Evolutionary conservation across 2,329 filamentous ascomycete species (phyloP).

Genomic region (Exophiala xenobiotica): DNA sequence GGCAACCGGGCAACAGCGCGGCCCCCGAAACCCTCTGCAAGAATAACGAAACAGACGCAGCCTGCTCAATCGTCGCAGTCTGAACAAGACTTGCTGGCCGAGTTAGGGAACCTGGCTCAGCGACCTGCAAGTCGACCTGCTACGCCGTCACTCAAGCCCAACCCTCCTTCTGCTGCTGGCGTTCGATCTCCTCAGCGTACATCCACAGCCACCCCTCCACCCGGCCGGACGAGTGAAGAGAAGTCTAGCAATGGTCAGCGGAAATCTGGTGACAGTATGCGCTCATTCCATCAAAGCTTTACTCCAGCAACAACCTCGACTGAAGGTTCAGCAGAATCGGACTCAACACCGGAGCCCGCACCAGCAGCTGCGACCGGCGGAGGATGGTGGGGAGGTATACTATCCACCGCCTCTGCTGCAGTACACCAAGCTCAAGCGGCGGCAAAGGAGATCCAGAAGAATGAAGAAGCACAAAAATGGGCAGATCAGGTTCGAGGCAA

Average conservation of each 20-base stretch:
- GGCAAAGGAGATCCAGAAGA: conserved; percentile 92
- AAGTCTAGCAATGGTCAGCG: conserved; percentile 51
- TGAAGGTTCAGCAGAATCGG: conserved; percentile 42
- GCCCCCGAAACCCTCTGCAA: conserved; percentile 34
- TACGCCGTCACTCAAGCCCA: conserved; percentile 66
- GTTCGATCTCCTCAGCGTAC: conserved; percentile 55
- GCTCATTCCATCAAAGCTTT: conserved; percentile 69
- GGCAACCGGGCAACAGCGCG: conserved; percentile 38
- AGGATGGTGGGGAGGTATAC: conserved; percentile 85
- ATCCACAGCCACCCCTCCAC: conserved; percentile 50
- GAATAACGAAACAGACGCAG: conserved; percentile 25
- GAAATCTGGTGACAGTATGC: conserved; percentile 75
- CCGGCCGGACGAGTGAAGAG: conserved; percentile 64
- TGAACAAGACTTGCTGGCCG: conserved; percentile 78
- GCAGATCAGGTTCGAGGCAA: conserved; percentile 91
- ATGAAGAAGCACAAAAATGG: conserved; percentile 95
- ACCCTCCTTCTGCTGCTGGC: conserved; percentile 51
- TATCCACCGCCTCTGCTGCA: conserved; percentile 70
- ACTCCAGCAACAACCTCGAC: conserved; percentile 65
- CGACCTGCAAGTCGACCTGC: conserved; percentile 70
- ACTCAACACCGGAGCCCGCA: conserved; percentile 58
- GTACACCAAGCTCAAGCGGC: conserved; percentile 90
- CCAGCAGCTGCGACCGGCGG: conserved; percentile 61
- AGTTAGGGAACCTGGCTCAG: conserved; percentile 78
- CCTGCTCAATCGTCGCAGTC: conserved; percentile 32